Evolutionary conservation across 2,329 filamentous ascomycete genomes (phyloP).

Genomic region (Sclerotinia subarctica): DNA sequence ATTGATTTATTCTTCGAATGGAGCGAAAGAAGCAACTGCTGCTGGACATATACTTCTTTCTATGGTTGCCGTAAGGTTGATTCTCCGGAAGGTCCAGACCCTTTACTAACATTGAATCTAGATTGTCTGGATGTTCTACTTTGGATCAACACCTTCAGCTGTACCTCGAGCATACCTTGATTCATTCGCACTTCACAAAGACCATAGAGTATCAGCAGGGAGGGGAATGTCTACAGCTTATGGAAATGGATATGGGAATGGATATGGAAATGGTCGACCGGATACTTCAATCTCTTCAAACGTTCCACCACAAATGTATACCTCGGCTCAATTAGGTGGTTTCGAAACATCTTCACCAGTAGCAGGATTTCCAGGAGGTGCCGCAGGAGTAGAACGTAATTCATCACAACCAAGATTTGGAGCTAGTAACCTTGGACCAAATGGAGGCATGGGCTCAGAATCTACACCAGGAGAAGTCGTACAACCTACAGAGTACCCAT

Average conservation of each 20-base stretch:
- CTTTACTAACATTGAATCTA: slow-evolving; percentile 41
- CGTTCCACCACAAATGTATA: slow-evolving; percentile 93
- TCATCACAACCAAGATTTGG: slow-evolving; percentile 51
- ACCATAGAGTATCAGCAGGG: slow-evolving; percentile 45
- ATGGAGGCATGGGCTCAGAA: slow-evolving; percentile 37
- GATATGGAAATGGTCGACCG: slow-evolving; percentile 69
- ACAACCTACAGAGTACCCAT: slow-evolving; percentile 88
- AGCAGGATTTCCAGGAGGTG: slow-evolving; percentile 35
- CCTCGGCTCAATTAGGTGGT: slow-evolving; percentile 87
- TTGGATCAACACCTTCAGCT: slow-evolving; percentile 85
- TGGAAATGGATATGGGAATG: slow-evolving; percentile 64
- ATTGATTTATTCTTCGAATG: slow-evolving; percentile 72
- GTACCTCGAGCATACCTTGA: slow-evolving; percentile 88
- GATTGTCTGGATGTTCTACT: slow-evolving; percentile 99
- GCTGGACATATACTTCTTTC: slow-evolving; percentile 92
- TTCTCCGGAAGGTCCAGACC: neutral
- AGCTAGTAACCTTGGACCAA: slow-evolving; percentile 38
- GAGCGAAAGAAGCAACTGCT: slow-evolving; percentile 77
- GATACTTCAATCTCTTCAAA: slow-evolving; percentile 78
- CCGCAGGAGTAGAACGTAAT: slow-evolving; percentile 50
- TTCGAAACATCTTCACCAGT: slow-evolving; percentile 95
- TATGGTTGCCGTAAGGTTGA: slow-evolving; percentile 75
- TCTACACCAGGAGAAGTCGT: slow-evolving; percentile 53
- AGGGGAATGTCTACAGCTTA: slow-evolving; percentile 66
- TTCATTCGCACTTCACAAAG: slow-evolving; percentile 92